Base-by-base conservation (phyloP, 352 stramenopile species). In the Thraustochytrium sp. region DNA sequence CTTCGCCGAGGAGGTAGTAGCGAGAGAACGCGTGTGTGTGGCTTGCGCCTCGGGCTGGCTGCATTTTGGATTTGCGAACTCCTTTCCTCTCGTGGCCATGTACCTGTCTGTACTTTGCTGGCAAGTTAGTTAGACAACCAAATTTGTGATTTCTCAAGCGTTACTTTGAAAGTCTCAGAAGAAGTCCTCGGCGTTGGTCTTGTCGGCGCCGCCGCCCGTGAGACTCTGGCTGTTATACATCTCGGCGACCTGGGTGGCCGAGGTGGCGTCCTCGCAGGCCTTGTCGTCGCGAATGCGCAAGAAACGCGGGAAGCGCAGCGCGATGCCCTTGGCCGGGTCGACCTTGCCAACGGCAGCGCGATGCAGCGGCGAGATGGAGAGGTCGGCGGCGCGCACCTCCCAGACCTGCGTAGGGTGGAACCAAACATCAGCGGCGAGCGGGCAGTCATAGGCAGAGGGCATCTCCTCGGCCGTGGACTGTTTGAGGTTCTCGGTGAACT, bases 361-460 rank as follows among this genome's bases (percentile, higher is more conserved):
- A 89, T 99, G 98, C 72, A 97, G 96, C 16, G 95, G 97, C 26
- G 95, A 99, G 85, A 99, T 98, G 31, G 93, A 98, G 75, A 99
- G 86, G 87, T 99, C 97, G 2, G 97, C 97, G 23, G 96, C 97
- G 53, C 98, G 92, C 72, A 99, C 96, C 88, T 99, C 97, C 97
- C 97, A 99, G 9, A 89, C 86, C 36, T 87, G 76, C 18, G 85
- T 63, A 3, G 95, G 90, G 77, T 98, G 92, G 78, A 99, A 98
- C 97, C 96, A 99, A 55, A 97, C 92, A 68, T 97, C 93, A 18
- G 93, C 92, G 75, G 95, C 93, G 61, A 94, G 93, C 0, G 88
- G 91, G 23, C 97, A 90, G 73, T 94, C 93, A 86, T 98, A 98
- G 78, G 98, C 93, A 29, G 87, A 92, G 26, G 90, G 93, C 46